Evolutionary conservation across 1,139 yeast genomes (phyloP), one percentile per base, ranked within the genome.

Genomic region (Magnusiomyces fungicola): DNA sequence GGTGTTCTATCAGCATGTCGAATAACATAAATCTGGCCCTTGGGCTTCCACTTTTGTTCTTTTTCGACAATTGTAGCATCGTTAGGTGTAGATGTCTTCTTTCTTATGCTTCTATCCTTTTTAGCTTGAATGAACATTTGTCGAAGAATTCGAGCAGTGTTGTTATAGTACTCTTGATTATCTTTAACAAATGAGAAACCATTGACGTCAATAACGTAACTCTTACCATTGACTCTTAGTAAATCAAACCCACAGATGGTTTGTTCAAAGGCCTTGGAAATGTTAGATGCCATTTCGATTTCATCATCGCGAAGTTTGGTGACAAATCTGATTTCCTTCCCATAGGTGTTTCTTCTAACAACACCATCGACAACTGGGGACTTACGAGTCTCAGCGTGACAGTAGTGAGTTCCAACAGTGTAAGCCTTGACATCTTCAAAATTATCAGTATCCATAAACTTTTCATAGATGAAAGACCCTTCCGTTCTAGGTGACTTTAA

Each of bases 1-100:
- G 98, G 98, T 0, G 98, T 94, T 65, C 99, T 80, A 65, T 94
- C 99, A 3, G 98, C 98, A 68, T 94, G 99, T 61, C 99, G 80
- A 49, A 94, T 83, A 32, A 92, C 95, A 29, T 85, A 78, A 9
- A 92, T 96, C 70, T 86, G 73, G 7, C 97, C 97, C 67, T 94
- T 94, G 66, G 92, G 83, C 3, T 86, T 88, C 99, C 99, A 94
- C 66, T 92, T 92, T 64, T 90, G 97, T 59, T 85, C 84, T 68
- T 87, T 86, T 58, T 86, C 92, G 64, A 84, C 92, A 48, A 68
- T 61, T 7, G 59, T 56, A 23, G 61, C 47, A 12, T 30, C 37
- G n/a, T 38, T 24, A 7, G 45, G 27, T 14, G n/a, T 12, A 47
- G 56, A 47, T 45, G 57, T 21, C 48, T 51, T 50, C 25, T 45